Evolutionary conservation across 345 rosid species (phyloP).

Genomic region (Euphorbia pulcherrima): DNA sequence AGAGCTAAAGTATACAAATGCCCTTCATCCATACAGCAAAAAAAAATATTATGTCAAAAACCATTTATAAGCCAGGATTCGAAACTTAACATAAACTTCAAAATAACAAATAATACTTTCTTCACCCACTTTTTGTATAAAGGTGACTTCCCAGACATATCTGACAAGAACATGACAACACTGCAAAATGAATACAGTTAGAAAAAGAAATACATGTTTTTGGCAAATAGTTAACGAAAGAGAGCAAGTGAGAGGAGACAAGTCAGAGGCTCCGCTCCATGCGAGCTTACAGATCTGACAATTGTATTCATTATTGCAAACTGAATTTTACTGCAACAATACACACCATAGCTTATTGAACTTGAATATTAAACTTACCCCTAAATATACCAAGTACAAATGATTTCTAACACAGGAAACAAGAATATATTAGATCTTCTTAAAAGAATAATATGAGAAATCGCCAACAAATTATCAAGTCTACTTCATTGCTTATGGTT

Average conservation of each 20-base stretch:
- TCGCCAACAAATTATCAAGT: background rate
- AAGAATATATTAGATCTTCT: background rate
- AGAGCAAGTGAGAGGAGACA: too few relatives aligned
- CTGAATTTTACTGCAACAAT: background rate
- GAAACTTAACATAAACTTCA: conserved; percentile 7
- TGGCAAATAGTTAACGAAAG: background rate
- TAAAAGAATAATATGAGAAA: background rate
- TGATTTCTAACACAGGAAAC: background rate
- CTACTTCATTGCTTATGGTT: background rate
- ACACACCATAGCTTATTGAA: background rate
- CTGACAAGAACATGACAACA: conserved; percentile 85
- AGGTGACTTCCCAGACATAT: conserved; percentile 94
- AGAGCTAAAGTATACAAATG: conserved; percentile 97
- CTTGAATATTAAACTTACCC: background rate
- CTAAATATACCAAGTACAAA: background rate
- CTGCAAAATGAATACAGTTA: conserved; percentile 40
- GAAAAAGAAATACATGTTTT: background rate
- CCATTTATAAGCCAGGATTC: conserved; percentile 8
- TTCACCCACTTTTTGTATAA: conserved; percentile 85
- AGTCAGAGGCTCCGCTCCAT: background rate
- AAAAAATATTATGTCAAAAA: conserved; percentile 15
- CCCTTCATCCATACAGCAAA: conserved; percentile 53
- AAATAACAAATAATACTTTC: conserved; percentile 15
- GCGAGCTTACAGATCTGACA: too few relatives aligned
- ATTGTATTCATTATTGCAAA: too few relatives aligned